These are phyloP conservation scores for Xylariaceae sp. DNA, from an alignment of 2,329 filamentous ascomycete genomes.

Conservation along the genomic window DNA sequence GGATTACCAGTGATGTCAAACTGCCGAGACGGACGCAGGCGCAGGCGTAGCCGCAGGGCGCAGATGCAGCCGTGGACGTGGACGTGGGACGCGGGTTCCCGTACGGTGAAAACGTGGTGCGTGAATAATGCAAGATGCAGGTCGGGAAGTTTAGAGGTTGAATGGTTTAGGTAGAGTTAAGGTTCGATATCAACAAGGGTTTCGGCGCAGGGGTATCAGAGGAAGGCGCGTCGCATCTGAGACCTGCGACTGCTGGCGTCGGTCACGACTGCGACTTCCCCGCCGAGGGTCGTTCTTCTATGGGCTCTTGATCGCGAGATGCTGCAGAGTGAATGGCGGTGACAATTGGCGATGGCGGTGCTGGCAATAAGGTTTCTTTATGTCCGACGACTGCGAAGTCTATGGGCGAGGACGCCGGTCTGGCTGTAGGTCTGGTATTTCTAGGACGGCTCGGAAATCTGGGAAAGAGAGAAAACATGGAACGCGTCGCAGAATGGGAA, in stretches of 20 bases:
- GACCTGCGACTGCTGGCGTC: constrained; percentile 15
- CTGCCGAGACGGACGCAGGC: constrained; percentile 1
- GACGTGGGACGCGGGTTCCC: background rate
- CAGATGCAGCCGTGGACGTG: background rate
- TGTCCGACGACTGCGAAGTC: background rate
- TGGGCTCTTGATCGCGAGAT: constrained; percentile 23
- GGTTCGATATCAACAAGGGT: background rate
- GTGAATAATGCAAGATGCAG: background rate
- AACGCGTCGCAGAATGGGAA: background rate
- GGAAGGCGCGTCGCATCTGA: constrained; percentile 23
- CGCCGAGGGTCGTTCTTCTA: constrained; percentile 16
- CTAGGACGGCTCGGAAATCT: background rate
- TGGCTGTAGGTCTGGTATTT: background rate
- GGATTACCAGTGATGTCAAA: background rate
- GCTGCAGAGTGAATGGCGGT: constrained; percentile 12
- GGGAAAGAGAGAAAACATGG: background rate
- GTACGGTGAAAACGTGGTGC: no score
- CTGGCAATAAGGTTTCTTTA: background rate
- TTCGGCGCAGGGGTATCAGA: constrained; percentile 4
- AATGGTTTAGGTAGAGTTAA: background rate
- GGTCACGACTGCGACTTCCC: constrained; percentile 6
- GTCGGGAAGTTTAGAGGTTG: background rate
- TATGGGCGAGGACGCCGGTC: background rate
- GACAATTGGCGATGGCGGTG: constrained; percentile 1
- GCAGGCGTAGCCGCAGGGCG: background rate